Conservation (phyloP, 371 early-diverging fungal genomes). For the Synchytrium microbalum region DNA sequence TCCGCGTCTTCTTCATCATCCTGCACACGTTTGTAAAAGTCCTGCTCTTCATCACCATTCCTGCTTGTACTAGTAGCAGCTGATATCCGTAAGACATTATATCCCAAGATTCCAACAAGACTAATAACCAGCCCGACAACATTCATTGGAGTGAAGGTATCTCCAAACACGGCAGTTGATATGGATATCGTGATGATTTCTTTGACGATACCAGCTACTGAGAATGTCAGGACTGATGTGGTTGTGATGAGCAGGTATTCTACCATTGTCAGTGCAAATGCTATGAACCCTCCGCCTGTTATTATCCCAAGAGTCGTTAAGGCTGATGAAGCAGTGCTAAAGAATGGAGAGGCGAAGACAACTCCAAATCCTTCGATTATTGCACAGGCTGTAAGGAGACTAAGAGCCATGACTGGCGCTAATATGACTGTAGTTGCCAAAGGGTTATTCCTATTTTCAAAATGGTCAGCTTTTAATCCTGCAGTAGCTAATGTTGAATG, state of each 20-base stretch:
- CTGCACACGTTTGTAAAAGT: too few species aligned
- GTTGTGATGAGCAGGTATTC: slow-evolving; percentile 74
- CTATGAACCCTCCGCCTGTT: slow-evolving; percentile 53
- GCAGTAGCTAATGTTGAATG: not conserved
- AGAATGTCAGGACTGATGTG: slow-evolving; percentile 78
- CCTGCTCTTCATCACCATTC: too few species aligned
- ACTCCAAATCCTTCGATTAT: slow-evolving; percentile 28
- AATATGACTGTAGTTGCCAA: slow-evolving; percentile 51
- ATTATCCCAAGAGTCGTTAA: slow-evolving; percentile 17
- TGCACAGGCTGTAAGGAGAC: slow-evolving; percentile 54
- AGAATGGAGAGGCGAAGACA: slow-evolving; percentile 31
- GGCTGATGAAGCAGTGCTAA: slow-evolving; percentile 39
- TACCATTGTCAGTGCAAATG: slow-evolving; percentile 77
- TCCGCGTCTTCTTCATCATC: too few species aligned
- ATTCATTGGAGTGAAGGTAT: slow-evolving; percentile 55
- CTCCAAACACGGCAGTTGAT: slow-evolving; percentile 63
- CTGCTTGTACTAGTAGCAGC: not conserved
- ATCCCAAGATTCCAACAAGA: slow-evolving; percentile 61
- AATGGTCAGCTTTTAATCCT: not conserved
- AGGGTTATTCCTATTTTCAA: slow-evolving; percentile 52
- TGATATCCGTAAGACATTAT: slow-evolving; percentile 29
- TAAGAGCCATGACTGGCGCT: slow-evolving; percentile 60
- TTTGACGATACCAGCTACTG: slow-evolving; percentile 84
- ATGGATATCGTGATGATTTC: slow-evolving; percentile 67
- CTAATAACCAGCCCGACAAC: slow-evolving; percentile 62